Evolutionary conservation across 257 asterid species (phyloP).

Genomic region (Solanum rostratum): DNA sequence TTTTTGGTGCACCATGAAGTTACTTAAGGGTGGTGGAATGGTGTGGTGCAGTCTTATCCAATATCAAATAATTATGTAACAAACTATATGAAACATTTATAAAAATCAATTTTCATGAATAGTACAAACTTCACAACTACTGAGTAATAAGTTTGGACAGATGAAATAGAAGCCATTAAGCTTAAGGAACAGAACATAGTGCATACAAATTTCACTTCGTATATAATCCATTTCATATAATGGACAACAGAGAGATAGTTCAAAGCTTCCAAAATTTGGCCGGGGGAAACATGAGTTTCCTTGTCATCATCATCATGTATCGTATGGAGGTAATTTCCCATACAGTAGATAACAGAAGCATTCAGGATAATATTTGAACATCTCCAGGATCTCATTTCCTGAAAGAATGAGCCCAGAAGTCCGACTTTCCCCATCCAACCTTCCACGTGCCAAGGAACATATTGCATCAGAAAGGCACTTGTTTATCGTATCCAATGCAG

Average conservation of each 20-base stretch:
- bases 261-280: neutral
- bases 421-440: constrained; percentile 89
- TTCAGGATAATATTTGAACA: constrained; percentile 71
- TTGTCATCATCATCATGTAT: neutral
- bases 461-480: constrained; percentile 92
- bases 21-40: too few relatives aligned
- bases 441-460: constrained; percentile 77
- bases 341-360: too few relatives aligned
- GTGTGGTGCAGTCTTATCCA: too few relatives aligned
- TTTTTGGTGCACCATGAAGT: too few relatives aligned
- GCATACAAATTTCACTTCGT: neutral
- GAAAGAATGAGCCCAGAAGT: constrained; percentile 67
- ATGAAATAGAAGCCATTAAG: neutral
- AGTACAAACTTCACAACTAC: neutral
- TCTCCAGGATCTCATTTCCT: constrained; percentile 84
- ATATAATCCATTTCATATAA: neutral
- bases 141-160: neutral
- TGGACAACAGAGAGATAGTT: too few relatives aligned
- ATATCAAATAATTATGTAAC: too few relatives aligned
- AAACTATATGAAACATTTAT: too few relatives aligned
- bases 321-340: neutral
- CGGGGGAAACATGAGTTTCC: neutral
- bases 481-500: constrained; percentile 75
- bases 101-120: neutral
- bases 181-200: neutral